Percentiles rank a stretch among this genome's conserved stretches.
Conservation (phyloP, 2,329 filamentous ascomycete genomes). For the Ophiostoma pallidulum region DNA sequence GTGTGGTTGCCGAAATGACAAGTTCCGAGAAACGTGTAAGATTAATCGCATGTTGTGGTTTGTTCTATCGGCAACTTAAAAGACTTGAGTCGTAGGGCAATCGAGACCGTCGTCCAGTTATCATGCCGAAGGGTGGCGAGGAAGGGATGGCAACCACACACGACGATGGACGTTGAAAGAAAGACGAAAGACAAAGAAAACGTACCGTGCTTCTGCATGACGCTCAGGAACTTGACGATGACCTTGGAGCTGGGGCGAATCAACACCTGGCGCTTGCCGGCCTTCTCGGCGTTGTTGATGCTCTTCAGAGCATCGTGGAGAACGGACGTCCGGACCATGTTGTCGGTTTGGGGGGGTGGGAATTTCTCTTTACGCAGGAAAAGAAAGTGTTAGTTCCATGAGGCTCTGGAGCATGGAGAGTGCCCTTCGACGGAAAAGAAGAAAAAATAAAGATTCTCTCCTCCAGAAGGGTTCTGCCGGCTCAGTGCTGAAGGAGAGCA, state of each 20-base stretch:
- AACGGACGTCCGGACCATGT: constrained; percentile 98
- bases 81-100: constrained; percentile 79
- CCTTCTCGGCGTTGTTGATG: constrained; percentile 99
- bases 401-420: constrained; percentile 57
- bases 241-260: constrained; percentile 99
- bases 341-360: constrained; percentile 56
- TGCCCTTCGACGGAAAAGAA: constrained; percentile 41
- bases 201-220: constrained; percentile 99
- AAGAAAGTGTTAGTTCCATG: constrained; percentile 49
- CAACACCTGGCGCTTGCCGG: constrained; percentile 97
- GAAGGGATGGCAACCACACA: constrained; percentile 3
- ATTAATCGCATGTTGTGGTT: constrained; percentile 60
- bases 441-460: constrained; percentile 10
- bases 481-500: constrained; percentile 55
- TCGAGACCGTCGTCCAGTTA: constrained; percentile 98
- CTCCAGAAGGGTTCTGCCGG: constrained; percentile 57
- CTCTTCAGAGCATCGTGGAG: constrained; percentile 98
- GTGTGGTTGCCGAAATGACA: constrained; percentile 20
- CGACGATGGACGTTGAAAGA: background rate
- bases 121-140: constrained; percentile 71
- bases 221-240: constrained; percentile 97
- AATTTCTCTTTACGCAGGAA: constrained; percentile 39
- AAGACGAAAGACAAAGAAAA: constrained; percentile 1
- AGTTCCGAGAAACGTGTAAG: constrained; percentile 89
- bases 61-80: constrained; percentile 99